These are phyloP conservation scores for Raphanus sativus DNA, from an alignment of 345 rosid species.

Conservation along the genomic window DNA sequence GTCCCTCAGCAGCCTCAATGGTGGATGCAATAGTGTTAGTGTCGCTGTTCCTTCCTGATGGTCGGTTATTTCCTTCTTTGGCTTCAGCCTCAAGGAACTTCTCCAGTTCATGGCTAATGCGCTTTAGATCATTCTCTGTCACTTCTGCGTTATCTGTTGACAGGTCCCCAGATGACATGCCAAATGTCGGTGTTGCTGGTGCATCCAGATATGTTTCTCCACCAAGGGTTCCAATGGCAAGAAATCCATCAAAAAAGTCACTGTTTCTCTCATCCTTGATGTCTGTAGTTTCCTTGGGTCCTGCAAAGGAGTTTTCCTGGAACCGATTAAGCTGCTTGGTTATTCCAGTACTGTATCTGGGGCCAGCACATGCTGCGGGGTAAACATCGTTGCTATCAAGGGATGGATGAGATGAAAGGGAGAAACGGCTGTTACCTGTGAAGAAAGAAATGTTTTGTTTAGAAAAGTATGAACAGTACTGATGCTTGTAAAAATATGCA, in stretches of 20 bases:
- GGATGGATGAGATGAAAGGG: conserved; percentile 53
- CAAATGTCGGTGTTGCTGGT: conserved; percentile 73
- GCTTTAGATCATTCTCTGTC: conserved; percentile 64
- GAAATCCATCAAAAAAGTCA: conserved; percentile 75
- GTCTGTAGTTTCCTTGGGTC: conserved; percentile 33
- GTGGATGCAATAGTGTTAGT: conserved; percentile 58
- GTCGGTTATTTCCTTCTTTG: conserved; percentile 59
- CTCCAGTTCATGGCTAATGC: conserved; percentile 60
- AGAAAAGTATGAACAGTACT: conserved; percentile 8
- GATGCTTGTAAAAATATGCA: conserved; percentile 1
- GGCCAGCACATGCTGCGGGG: conserved; percentile 44
- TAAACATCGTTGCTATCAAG: conserved; percentile 47
- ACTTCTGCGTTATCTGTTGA: conserved; percentile 47
- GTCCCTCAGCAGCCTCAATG: conserved; percentile 51
- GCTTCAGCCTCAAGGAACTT: conserved; percentile 84
- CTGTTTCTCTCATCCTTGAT: conserved; percentile 47
- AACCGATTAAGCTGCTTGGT: conserved; percentile 41
- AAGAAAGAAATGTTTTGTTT: conserved; percentile 16
- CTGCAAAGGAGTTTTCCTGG: conserved; percentile 43
- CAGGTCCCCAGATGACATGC: conserved; percentile 49
- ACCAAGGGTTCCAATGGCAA: conserved; percentile 90
- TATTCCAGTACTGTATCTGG: conserved; percentile 42
- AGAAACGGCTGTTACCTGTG: conserved; percentile 55
- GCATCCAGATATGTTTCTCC: conserved; percentile 49
- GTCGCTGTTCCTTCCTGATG: conserved; percentile 67